Evolutionary conservation across 179 eudicot species (phyloP).

Genomic region (Silene noctiflora): DNA sequence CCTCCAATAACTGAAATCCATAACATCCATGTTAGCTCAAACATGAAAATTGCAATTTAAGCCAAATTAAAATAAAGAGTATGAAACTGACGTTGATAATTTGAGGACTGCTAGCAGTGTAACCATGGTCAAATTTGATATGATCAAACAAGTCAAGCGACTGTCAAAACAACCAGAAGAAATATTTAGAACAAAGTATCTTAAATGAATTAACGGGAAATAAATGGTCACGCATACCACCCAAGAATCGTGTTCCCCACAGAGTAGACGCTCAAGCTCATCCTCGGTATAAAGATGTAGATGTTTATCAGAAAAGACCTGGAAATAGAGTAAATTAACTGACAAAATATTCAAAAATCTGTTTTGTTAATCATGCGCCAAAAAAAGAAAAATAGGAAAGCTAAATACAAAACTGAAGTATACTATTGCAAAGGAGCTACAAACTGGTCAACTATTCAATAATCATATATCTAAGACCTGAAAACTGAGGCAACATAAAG

Average conservation of each 20-base stretch:
- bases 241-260: slow-evolving; percentile 87
- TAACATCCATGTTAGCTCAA: neutral
- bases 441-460: neutral
- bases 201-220: slow-evolving; percentile 10
- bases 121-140: slow-evolving; percentile 93
- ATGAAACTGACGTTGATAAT: slow-evolving; percentile 56
- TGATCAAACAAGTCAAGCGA: slow-evolving; percentile 71
- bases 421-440: neutral
- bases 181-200: neutral
- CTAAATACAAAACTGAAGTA: neutral
- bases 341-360: neutral
- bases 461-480: neutral
- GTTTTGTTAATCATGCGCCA: neutral
- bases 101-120: slow-evolving; percentile 84
- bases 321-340: slow-evolving; percentile 22
- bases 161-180: slow-evolving; percentile 39
- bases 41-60: neutral
- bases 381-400: neutral
- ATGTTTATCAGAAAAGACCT: slow-evolving; percentile 72
- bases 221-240: slow-evolving; percentile 46
- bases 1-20: slow-evolving; percentile 64
- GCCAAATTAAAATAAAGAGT: slow-evolving; percentile 6
- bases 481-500: slow-evolving; percentile 3
- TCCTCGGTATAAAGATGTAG: slow-evolving; percentile 77
- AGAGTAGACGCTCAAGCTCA: slow-evolving; percentile 74